Conservation (phyloP, 169 alveolate genomes). For the Theileria luwenshuni region DNA sequence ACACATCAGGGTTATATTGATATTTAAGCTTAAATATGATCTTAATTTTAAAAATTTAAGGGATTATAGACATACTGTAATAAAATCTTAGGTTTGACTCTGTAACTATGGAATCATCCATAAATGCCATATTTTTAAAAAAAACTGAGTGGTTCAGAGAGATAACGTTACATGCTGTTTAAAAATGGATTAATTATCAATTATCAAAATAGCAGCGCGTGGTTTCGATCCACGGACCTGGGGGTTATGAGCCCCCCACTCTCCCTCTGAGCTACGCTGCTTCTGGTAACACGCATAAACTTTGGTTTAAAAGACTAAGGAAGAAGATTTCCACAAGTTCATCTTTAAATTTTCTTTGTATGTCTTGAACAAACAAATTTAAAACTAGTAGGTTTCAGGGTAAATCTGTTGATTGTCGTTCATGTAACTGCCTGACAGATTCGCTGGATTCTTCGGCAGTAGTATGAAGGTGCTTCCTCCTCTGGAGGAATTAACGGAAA, state of each 20-base stretch:
- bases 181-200: neutral
- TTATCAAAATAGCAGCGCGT: constrained; percentile 85
- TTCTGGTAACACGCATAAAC: constrained; percentile 20
- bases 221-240: constrained; percentile 94
- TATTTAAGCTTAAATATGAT: neutral
- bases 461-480: constrained; percentile 35
- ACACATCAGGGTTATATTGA: neutral
- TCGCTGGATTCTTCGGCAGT: constrained; percentile 19
- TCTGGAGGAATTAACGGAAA: constrained; percentile 23
- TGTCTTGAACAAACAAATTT: neutral
- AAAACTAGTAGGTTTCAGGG: constrained; percentile 9
- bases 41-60: neutral
- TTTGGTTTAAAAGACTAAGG: constrained; percentile 27
- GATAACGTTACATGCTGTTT: neutral
- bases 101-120: constrained; percentile 63
- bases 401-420: constrained; percentile 7
- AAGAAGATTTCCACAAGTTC: neutral
- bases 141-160: neutral
- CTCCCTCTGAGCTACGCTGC: constrained; percentile 94
- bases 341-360: neutral
- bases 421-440: neutral
- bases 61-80: constrained; percentile 46
- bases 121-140: constrained; percentile 19
- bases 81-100: constrained; percentile 63
- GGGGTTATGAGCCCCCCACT: constrained; percentile 95